Evolutionary conservation across 768 basidiomycete genomes (phyloP).

Genomic region (Pisolithus albus): DNA sequence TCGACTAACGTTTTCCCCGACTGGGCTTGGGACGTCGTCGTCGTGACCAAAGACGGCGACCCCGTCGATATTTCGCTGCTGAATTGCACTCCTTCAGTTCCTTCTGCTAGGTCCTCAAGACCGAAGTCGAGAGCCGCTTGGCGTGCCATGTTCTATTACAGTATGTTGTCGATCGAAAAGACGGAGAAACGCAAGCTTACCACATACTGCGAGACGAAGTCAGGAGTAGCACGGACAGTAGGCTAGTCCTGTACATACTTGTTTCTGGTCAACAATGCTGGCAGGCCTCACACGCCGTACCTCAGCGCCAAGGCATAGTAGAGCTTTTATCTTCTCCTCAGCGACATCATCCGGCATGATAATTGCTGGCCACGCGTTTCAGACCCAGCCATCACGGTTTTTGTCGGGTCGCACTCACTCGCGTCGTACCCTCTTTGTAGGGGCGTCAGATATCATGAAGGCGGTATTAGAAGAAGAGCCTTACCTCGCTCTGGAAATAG

Average conservation of each 20-base stretch:
- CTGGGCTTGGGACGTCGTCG: conserved; percentile 39
- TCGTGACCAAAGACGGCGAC: conserved; percentile 46
- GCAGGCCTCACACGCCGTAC: conserved; percentile 89
- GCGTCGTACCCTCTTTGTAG: conserved; percentile 73
- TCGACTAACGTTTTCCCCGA: conserved; percentile 24
- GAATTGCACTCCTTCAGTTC: conserved; percentile 13
- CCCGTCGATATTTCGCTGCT: conserved; percentile 37
- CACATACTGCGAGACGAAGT: conserved; percentile 43
- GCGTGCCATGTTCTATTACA: conserved; percentile 74
- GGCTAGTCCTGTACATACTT: conserved; percentile 40
- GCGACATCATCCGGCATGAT: conserved; percentile 89
- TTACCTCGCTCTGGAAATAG: conserved; percentile 81
- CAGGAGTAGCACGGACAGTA: conserved; percentile 5
- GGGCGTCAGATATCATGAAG: not conserved
- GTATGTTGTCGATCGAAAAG: not conserved
- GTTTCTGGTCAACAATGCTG: conserved; percentile 95
- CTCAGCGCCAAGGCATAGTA: conserved; percentile 79
- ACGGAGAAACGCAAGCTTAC: conserved; percentile 35
- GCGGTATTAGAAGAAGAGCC: conserved; percentile 9
- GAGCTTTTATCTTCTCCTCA: conserved; percentile 82
- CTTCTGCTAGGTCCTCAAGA: conserved; percentile 22
- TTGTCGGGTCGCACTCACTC: conserved; percentile 40
- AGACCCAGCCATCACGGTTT: not conserved
- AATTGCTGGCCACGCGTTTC: conserved; percentile 47
- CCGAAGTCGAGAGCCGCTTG: conserved; percentile 75